These are phyloP conservation scores for Parathielavia appendiculata DNA, from an alignment of 495 filamentous ascomycete species.

Conservation along the genomic window DNA sequence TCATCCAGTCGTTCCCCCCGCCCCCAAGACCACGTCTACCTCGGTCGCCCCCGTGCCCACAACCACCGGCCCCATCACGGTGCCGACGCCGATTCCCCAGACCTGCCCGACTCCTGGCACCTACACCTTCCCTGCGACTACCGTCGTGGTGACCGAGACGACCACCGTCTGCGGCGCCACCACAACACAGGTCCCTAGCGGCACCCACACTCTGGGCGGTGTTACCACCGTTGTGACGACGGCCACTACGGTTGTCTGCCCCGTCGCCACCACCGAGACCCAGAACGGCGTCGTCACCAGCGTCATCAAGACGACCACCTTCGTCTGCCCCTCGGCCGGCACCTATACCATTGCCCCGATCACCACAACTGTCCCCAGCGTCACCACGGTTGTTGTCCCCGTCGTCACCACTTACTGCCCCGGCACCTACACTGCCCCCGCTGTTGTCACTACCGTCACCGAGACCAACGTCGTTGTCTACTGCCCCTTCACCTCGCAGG, in stretches of 20 bases:
- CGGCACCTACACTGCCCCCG: conserved; percentile 69
- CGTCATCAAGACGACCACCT: conserved; percentile 66
- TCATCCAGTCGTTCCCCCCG: conserved; percentile 29
- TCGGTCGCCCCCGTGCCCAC: conserved; percentile 12
- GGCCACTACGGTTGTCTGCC: conserved; percentile 67
- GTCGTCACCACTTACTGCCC: conserved; percentile 59
- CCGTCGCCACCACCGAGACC: conserved; percentile 62
- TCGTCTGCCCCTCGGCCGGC: conserved; percentile 71
- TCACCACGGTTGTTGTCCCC: conserved; percentile 59
- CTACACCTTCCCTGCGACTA: conserved; percentile 77
- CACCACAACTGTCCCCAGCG: conserved; percentile 54
- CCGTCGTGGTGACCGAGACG: conserved; percentile 58
- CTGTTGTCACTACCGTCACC: conserved; percentile 61
- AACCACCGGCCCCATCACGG: conserved; percentile 33
- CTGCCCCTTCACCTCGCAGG: conserved; percentile 58
- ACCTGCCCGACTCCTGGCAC: conserved; percentile 65
- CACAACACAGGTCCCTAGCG: conserved; percentile 57
- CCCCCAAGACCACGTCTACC: conserved; percentile 31
- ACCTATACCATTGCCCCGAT: conserved; percentile 75
- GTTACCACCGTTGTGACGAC: conserved; percentile 69
- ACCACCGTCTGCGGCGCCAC: conserved; percentile 64
- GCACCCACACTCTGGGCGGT: conserved; percentile 68
- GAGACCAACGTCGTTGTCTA: conserved; percentile 62
- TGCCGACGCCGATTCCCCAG: conserved; percentile 64
- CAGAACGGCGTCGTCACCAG: conserved; percentile 61